Conservation (phyloP, 1,284 basidiomycete species). For the Fomitopsis schrenkii region DNA sequence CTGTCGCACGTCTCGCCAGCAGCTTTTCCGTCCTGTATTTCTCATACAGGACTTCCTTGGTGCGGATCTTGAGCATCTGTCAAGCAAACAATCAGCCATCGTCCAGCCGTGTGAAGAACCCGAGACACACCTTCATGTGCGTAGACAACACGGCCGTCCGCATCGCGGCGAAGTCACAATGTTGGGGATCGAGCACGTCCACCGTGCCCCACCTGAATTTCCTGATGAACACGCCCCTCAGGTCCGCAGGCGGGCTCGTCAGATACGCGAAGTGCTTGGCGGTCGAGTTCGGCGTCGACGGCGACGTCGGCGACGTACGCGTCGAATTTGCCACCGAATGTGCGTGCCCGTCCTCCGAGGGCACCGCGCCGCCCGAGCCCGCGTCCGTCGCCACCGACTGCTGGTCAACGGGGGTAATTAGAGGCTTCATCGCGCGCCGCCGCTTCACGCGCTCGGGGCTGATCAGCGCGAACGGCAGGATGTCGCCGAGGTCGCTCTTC, state of each 20-base stretch:
- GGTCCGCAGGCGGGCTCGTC: slow-evolving; percentile 53
- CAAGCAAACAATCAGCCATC: not conserved
- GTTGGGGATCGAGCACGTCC: slow-evolving; percentile 76
- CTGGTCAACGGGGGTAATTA: slow-evolving; percentile 8
- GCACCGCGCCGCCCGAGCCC: slow-evolving; percentile 17
- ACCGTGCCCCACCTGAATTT: slow-evolving; percentile 80
- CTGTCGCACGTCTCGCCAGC: slow-evolving; percentile 74
- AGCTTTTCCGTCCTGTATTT: slow-evolving; percentile 82
- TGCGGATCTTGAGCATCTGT: slow-evolving; percentile 73
- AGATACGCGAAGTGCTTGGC: slow-evolving; percentile 40
- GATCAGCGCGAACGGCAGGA: slow-evolving; percentile 76
- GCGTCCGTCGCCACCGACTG: slow-evolving; percentile 12
- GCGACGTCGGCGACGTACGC: slow-evolving; percentile 23
- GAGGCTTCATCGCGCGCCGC: slow-evolving; percentile 25
- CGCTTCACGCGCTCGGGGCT: slow-evolving; percentile 54
- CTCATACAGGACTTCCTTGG: slow-evolving; percentile 81
- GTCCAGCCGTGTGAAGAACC: slow-evolving; percentile 10
- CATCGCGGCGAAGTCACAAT: slow-evolving; percentile 81
- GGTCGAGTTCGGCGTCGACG: slow-evolving; percentile 15
- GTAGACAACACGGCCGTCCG: slow-evolving; percentile 75
- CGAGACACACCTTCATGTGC: slow-evolving; percentile 64
- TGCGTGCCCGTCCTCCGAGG: slow-evolving; percentile 43
- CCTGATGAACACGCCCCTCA: slow-evolving; percentile 68
- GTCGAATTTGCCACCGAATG: slow-evolving; percentile 23
- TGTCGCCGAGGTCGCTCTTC: slow-evolving; percentile 46